Evolutionary conservation across 345 rosid genomes (phyloP).

Genomic region (Eucalyptus regnans): DNA sequence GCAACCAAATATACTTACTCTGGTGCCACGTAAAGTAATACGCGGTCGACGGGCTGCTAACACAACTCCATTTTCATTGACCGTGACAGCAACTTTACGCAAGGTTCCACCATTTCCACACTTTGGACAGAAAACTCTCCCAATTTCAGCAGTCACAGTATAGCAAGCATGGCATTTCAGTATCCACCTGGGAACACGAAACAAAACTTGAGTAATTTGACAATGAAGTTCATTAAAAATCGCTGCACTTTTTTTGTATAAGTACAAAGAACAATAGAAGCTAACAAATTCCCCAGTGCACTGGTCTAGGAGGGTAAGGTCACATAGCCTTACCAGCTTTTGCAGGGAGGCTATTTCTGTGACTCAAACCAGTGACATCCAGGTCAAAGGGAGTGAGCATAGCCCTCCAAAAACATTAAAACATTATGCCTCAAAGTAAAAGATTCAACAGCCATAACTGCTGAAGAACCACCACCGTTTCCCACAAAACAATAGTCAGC

Average conservation of each 20-base stretch:
- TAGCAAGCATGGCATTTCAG: constrained; percentile 96
- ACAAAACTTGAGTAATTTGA: neutral
- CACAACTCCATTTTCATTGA: constrained; percentile 66
- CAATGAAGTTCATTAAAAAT: neutral
- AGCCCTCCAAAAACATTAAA: neutral
- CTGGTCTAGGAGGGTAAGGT: neutral
- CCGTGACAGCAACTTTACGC: constrained; percentile 74
- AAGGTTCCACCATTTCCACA: constrained; percentile 97
- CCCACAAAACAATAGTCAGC: neutral
- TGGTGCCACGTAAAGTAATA: constrained; percentile 65
- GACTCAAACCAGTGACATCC: neutral
- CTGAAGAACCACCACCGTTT: neutral
- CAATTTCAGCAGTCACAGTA: constrained; percentile 72
- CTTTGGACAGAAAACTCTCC: constrained; percentile 81
- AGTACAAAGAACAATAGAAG: neutral
- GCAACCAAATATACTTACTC: constrained; percentile 21
- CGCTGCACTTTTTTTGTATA: neutral
- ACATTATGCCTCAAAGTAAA: neutral
- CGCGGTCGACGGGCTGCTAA: constrained; percentile 62
- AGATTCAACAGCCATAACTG: neutral
- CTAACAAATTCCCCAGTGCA: neutral
- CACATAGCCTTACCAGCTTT: neutral
- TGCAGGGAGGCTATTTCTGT: neutral
- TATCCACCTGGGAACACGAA: constrained; percentile 59
- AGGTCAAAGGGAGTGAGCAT: neutral